Evolutionary conservation across 768 basidiomycete genomes (phyloP).

Genomic region (Lenzites betulinus): DNA sequence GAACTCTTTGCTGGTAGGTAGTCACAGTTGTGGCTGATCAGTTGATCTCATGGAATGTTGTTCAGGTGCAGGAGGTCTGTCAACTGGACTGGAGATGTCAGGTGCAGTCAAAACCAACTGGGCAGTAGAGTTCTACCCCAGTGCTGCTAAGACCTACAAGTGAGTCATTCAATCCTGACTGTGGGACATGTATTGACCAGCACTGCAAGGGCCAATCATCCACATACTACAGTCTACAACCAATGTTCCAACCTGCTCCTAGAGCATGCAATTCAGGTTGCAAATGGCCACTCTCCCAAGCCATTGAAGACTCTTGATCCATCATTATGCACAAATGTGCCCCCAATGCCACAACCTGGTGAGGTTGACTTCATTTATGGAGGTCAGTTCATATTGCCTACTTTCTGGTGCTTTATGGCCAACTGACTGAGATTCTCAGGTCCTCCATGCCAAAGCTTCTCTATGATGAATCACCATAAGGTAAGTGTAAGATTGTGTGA

Average conservation of each 20-base stretch:
- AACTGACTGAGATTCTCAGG: conserved; percentile 40
- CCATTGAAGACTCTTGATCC: conserved; percentile 43
- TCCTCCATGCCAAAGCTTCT: conserved; percentile 78
- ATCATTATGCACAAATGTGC: conserved; percentile 34
- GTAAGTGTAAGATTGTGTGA: conserved; percentile 36
- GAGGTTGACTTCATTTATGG: conserved; percentile 76
- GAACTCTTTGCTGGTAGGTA: conserved; percentile 68
- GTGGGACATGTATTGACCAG: background rate
- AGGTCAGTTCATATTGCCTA: conserved; percentile 50
- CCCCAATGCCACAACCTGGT: conserved; percentile 55
- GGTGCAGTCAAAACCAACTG: conserved; percentile 64
- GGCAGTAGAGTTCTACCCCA: conserved; percentile 66
- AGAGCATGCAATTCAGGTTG: conserved; percentile 53
- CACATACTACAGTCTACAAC: conserved; percentile 59
- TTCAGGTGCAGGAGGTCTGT: conserved; percentile 74
- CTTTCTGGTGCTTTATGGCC: background rate
- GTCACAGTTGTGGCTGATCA: background rate
- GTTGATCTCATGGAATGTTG: background rate
- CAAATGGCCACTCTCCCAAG: conserved; percentile 42
- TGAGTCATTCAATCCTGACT: no score
- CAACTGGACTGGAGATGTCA: conserved; percentile 64
- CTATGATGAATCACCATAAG: conserved; percentile 60
- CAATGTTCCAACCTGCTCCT: conserved; percentile 63
- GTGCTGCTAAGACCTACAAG: conserved; percentile 67
- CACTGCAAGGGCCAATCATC: conserved; percentile 59